Conservation (phyloP, 805 yeast species). For the Saccharomycopsis capsularis region DNA sequence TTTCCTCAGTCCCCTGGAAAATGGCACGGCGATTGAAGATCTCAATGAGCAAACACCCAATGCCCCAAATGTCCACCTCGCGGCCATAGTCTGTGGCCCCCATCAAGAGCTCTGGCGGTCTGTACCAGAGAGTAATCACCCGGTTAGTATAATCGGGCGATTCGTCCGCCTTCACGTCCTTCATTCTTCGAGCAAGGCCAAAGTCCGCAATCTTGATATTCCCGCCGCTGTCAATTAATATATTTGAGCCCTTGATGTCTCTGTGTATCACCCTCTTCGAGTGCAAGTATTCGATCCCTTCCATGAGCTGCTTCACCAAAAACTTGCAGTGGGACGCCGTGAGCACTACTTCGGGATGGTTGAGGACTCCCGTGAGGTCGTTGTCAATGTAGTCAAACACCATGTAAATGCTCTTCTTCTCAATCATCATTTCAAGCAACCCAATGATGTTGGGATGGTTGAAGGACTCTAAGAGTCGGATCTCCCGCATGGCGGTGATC, state of each 20-base stretch:
- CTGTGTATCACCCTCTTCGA: constrained; percentile 63
- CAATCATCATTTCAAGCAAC: constrained; percentile 84
- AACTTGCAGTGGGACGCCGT: constrained; percentile 60
- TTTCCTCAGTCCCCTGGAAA: constrained; percentile 85
- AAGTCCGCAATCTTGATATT: constrained; percentile 70
- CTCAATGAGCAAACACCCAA: constrained; percentile 86
- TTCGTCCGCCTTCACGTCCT: constrained; percentile 41
- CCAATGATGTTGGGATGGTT: constrained; percentile 79
- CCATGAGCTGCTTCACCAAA: constrained; percentile 56
- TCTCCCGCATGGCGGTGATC: constrained; percentile 89
- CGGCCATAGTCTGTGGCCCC: constrained; percentile 88
- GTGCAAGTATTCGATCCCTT: constrained; percentile 67
- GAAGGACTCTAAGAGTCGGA: constrained; percentile 73
- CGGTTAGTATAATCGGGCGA: constrained; percentile 86
- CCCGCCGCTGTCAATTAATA: constrained; percentile 57
- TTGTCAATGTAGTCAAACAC: constrained; percentile 90
- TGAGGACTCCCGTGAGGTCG: constrained; percentile 80
- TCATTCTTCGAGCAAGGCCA: constrained; percentile 75
- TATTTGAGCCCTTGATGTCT: constrained; percentile 78
- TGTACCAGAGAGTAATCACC: constrained; percentile 93
- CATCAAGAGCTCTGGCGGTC: constrained; percentile 89
- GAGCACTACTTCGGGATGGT: constrained; percentile 63
- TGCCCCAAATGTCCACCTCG: constrained; percentile 95
- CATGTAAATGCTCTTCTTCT: constrained; percentile 67
- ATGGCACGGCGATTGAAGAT: constrained; percentile 66